Evolutionary conservation across 495 filamentous ascomycete species (phyloP), one percentile per base, ranked within the genome.

Genomic region (Polyplosphaeria fusca): DNA sequence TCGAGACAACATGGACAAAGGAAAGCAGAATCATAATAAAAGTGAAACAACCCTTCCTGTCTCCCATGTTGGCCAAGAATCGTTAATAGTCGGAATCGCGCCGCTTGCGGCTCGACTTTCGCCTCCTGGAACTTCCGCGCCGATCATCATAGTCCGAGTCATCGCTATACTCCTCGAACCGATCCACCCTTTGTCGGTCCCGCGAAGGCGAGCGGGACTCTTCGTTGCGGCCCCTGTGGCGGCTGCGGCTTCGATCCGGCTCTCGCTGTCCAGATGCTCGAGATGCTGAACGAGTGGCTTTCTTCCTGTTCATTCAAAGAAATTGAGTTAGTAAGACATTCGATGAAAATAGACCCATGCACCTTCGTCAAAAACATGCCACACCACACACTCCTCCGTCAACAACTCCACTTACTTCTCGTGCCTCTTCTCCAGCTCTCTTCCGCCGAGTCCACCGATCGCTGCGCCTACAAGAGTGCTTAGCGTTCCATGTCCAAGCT

Each of bases 391-490:
- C 16, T 38, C 43, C 28, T n/a, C n/a, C 32, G 30, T 28, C 30
- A 26, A 37, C 16, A 27, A 20, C 47, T 39, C 27, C 28, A 65
- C 62, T 61, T 52, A 65, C 62, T 61, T 60, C 27, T 65, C 62
- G 27, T 57, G 49, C 22, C 51, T 39, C 52, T 54, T 65, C 57
- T 65, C 62, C 20, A 65, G 18, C 40, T 55, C 57, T 44, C 47
- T 53, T 4, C 52, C 62, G 35, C 57, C 56, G 12, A 57, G 18
- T 4, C 27, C 57, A 13, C 62, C 62, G 40, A 65, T 52, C 11
- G 56, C 62, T 14, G 52, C 57, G 20, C 62, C 62, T 60, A 51
- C 47, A 45, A 61, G 40, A 40, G 62, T 61, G 41, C 62, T 61
- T 52, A 65, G 62, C 52, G 57, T 60, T 41, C 56, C 56, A 24